Evolutionary conservation across 2,329 filamentous ascomycete species (phyloP), one percentile per base, ranked within the genome.

Genomic region (Magnaporthiopsis rhizophila): DNA sequence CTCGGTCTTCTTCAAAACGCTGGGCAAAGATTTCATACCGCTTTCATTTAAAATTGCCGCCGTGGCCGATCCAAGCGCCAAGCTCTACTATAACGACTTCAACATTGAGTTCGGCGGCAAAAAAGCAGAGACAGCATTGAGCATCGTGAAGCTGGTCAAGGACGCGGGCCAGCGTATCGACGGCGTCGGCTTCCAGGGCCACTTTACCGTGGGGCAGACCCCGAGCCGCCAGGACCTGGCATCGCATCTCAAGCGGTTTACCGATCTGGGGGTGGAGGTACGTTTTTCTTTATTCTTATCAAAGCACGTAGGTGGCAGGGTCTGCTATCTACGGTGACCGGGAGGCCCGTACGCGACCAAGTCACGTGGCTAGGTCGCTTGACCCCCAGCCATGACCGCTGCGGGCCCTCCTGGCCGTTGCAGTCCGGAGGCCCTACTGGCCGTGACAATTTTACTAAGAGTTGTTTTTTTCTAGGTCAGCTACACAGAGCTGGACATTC

Each of bases 11-110:
- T 76, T 78, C 69, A 68, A 76, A 18, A 74, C 75, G 26, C 76
- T 84, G 13, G 82, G 82, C 1, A 72, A 74, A 0, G 72, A 74
- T 15, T 84, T 81, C 71, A 77, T 85, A 67, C 73, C 76, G 8
- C 74, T 80, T 30, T 81, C 81, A 3, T 84, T 84, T 72, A 66
- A 71, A 2, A 76, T 78, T 3, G 76, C 78, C 1, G 76, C 76
- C n/a, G 75, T 75, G 8, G 78, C 78, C 0, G 76, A 78, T 57
- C 77, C 78, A 0, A 67, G 70, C 4, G 65, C 79, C 3, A 81
- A 79, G 67, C 73, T 85, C 1, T 84, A 82, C 70, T 82, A 81
- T 74, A 84, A 84, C 71, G 82, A 72, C 72, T 84, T 83, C 74
- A 80, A 78, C 68, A 78, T 82, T 65, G 81, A 84, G 68, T 71